Conservation (phyloP, 164 flowering plant genomes). For the Macadamia integrifolia region DNA sequence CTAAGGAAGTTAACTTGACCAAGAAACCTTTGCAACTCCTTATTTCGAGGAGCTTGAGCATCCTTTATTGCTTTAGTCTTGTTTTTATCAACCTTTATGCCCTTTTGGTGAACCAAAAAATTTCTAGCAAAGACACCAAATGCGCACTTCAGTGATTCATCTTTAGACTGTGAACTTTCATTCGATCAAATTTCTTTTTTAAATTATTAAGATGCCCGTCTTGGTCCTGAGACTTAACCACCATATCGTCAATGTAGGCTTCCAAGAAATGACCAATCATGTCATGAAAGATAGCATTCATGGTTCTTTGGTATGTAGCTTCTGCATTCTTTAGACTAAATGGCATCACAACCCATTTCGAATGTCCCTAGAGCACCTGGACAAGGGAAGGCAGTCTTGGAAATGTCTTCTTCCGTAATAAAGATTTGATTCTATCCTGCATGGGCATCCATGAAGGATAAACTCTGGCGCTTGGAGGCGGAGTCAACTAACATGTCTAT, state of each 20-base stretch:
- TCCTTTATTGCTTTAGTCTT: no score
- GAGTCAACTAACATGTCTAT: background rate
- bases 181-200: background rate
- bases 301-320: slow-evolving; percentile 4
- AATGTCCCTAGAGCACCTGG: background rate
- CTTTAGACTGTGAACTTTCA: background rate
- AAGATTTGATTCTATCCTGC: no score
- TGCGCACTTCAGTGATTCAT: background rate
- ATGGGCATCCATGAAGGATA: background rate
- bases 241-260: slow-evolving; percentile 7
- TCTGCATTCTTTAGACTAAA: slow-evolving; percentile 10
- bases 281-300: slow-evolving; percentile 8
- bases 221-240: background rate
- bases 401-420: background rate
- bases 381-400: slow-evolving; percentile 3
- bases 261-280: slow-evolving; percentile 2
- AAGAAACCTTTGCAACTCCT: background rate
- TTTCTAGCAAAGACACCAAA: background rate
- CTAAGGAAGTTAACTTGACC: background rate
- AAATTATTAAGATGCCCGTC: background rate
- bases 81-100: no score
- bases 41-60: no score
- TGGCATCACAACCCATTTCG: background rate
- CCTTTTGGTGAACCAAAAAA: no score
- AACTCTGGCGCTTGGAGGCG: background rate